These are phyloP conservation scores for Cryomyces minteri DNA, from an alignment of 495 filamentous ascomycete species.

Conservation along the genomic window DNA sequence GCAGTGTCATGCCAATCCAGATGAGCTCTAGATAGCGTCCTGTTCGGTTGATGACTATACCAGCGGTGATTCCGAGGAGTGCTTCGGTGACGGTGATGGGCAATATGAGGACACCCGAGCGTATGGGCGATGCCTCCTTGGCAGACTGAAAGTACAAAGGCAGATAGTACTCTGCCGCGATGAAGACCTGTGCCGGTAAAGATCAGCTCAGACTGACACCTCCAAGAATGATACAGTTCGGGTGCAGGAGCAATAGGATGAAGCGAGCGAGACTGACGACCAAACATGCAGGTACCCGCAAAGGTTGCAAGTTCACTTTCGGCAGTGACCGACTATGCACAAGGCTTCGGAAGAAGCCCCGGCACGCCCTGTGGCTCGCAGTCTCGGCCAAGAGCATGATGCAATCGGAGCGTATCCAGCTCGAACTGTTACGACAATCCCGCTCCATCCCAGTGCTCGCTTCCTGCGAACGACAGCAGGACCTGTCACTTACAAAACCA, in stretches of 20 bases:
- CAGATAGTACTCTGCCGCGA: slow-evolving; percentile 36
- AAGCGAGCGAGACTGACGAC: too few species aligned
- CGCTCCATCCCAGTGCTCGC: too few species aligned
- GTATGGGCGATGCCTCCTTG: slow-evolving; percentile 28
- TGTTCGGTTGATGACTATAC: slow-evolving; percentile 37
- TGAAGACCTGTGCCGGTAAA: slow-evolving; percentile 17
- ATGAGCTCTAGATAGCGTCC: slow-evolving; percentile 41
- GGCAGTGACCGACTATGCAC: too few species aligned
- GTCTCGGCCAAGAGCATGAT: too few species aligned
- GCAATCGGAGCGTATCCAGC: background rate
- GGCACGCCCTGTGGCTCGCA: too few species aligned
- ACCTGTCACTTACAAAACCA: slow-evolving; percentile 24
- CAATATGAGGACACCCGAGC: slow-evolving; percentile 32
- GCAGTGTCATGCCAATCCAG: slow-evolving; percentile 26
- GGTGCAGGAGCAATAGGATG: too few species aligned
- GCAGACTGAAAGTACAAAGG: slow-evolving; percentile 40
- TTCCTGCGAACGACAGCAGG: background rate
- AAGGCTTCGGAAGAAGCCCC: too few species aligned
- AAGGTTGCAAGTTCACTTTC: too few species aligned
- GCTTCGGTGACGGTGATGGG: slow-evolving; percentile 34
- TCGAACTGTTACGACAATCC: too few species aligned
- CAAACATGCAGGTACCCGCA: too few species aligned
- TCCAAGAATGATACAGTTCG: background rate
- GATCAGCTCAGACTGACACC: background rate
- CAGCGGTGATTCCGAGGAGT: slow-evolving; percentile 26